These are phyloP conservation scores for Claviceps fusiformis DNA, from an alignment of 2,329 filamentous ascomycete species.

Conservation along the genomic window DNA sequence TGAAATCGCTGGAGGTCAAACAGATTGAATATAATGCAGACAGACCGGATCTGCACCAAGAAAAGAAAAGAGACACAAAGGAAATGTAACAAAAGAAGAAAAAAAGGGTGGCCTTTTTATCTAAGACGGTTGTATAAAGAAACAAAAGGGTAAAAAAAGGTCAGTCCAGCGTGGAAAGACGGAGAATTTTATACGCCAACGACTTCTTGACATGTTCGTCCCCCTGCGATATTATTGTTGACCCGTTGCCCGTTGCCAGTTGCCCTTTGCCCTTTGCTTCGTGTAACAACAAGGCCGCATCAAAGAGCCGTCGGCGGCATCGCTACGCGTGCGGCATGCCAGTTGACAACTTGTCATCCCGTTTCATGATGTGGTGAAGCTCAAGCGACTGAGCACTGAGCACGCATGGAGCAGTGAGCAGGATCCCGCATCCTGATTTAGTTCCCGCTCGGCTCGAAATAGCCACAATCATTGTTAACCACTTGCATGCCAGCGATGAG, in stretches of 20 bases:
- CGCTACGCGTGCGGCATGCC: too few relatives aligned
- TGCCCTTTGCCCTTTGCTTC: too few relatives aligned
- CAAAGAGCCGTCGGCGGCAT: too few relatives aligned
- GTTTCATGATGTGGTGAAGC: not conserved
- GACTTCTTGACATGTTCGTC: too few relatives aligned
- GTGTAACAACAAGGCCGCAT: too few relatives aligned
- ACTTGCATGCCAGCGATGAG: not conserved
- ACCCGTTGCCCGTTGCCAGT: too few relatives aligned
- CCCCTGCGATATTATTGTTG: not conserved
- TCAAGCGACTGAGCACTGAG: not conserved
- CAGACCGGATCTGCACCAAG: constrained; percentile 9
- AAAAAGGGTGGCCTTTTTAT: not conserved
- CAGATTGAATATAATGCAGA: constrained; percentile 9
- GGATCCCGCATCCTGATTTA: not conserved
- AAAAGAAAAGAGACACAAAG: constrained; percentile 6
- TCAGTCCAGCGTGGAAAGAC: too few relatives aligned
- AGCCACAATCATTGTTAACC: not conserved
- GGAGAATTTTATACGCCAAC: too few relatives aligned
- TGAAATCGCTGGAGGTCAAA: constrained; percentile 6
- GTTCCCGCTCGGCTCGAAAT: too few relatives aligned
- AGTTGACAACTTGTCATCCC: too few relatives aligned
- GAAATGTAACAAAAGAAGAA: constrained; percentile 7
- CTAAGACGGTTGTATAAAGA: too few relatives aligned
- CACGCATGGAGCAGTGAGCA: not conserved
- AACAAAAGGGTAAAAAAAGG: not conserved